Evolutionary conservation across 2,329 filamentous ascomycete genomes (phyloP), one percentile per base, ranked within the genome.

Genomic region (Neofusicoccum cordaticola): DNA sequence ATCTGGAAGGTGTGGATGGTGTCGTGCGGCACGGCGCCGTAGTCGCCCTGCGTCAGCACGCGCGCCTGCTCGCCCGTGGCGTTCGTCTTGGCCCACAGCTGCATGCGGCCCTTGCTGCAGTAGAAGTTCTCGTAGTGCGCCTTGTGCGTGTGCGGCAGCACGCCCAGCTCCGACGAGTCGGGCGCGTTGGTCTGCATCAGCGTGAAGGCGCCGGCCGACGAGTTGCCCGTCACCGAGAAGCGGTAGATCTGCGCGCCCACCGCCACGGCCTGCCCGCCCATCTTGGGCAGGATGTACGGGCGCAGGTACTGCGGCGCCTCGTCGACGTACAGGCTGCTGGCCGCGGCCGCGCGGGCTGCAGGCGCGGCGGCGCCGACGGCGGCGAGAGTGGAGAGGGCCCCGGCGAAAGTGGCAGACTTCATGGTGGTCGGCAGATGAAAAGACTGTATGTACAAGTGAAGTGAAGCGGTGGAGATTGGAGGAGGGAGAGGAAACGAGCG

Each of bases 1-100:
- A 82, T 73, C 68, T 82, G 79, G 72, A 83, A 83, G 2, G 80
- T 81, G 66, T 83, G 82, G 1, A 78, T 81, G 1, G 79, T 82
- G 66, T 82, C 78, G 19, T 73, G 72, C 0, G 80, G 77, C 0
- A 82, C 79, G 4, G 78, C 78, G 42, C 80, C 81, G 65, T 80
- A 82, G 66, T 83, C 81, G 1, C 81, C 80, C 8, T 74, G 72
- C 0, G 73, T 75, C n/a, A 84, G 69, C 2, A 83, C 67, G 17
- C 80, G 75, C 5, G 74, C 74, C 8, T 65, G 57, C 6, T 73
- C 68, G 62, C 78, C 72, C 50, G 76, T 71, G 4, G 66, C 66
- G 8, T 72, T 69, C 27, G 69, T 69, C 42, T 76, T 74, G 2
- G 79, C 74, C 81, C 80, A 83, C 11, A 83, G 76, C 67, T 82